phyloP scores from a whole-genome alignment of 225 moss, liverwort and hornwort species.

The Physcomitrium patens region DNA sequence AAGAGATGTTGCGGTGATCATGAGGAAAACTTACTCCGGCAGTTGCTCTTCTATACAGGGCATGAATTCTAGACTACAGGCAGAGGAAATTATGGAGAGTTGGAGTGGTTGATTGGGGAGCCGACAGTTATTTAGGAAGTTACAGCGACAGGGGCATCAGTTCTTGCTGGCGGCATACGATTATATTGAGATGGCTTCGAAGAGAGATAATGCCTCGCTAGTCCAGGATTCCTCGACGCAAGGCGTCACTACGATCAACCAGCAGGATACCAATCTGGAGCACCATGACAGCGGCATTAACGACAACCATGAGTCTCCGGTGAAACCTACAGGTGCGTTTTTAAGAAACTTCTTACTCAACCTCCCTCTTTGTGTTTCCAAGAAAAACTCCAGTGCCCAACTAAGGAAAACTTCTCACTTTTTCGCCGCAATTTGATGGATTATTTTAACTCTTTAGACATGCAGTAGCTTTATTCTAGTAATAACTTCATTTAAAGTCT shows the following conservation, averaged over 20 bases:
- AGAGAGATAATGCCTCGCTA: slow-evolving; percentile 19
- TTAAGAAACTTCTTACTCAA: slow-evolving; percentile 10
- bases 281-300: background rate
- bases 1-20: background rate
- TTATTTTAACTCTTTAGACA: background rate
- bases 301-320: slow-evolving; percentile 19
- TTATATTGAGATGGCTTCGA: slow-evolving; percentile 35
- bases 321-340: slow-evolving; percentile 40
- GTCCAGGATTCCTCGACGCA: slow-evolving; percentile 17
- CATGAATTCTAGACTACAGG: background rate
- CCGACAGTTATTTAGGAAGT: slow-evolving; percentile 36
- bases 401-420: background rate
- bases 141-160: background rate
- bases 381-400: background rate
- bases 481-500: too few relatives aligned
- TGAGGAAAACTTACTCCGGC: slow-evolving; percentile 18
- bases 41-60: slow-evolving; percentile 9
- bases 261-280: slow-evolving; percentile 12
- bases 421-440: background rate
- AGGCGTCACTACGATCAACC: background rate
- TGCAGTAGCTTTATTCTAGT: background rate
- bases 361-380: background rate
- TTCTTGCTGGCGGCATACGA: slow-evolving; percentile 15
- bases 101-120: slow-evolving; percentile 13
- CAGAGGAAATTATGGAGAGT: slow-evolving; percentile 14